These are phyloP conservation scores for Claviceps purpurea DNA, from an alignment of 2,329 filamentous ascomycete genomes.

Conservation along the genomic window DNA sequence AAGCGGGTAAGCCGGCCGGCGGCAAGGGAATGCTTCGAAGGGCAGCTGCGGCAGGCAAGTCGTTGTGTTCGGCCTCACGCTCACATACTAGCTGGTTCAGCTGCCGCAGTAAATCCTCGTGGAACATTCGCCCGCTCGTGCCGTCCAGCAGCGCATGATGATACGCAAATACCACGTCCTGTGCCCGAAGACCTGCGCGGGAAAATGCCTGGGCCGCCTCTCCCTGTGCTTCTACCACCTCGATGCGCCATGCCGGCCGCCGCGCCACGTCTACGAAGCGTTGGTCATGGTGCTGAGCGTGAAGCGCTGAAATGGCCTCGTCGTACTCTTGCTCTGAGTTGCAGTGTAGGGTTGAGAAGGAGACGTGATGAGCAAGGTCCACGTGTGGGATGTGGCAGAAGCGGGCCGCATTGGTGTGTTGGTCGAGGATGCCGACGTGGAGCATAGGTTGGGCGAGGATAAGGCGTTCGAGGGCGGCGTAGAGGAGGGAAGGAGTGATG, in stretches of 20 bases:
- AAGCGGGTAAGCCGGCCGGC: conserved; percentile 17
- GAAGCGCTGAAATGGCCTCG: conserved; percentile 15
- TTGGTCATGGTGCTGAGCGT: conserved; percentile 27
- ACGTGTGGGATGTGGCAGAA: conserved; percentile 31
- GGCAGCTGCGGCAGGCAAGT: too few relatives aligned
- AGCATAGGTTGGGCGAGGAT: conserved; percentile 32
- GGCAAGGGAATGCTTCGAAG: background rate
- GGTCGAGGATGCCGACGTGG: conserved; percentile 32
- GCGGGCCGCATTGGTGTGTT: conserved; percentile 28
- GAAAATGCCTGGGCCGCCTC: background rate
- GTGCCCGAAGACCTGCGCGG: conserved; percentile 11
- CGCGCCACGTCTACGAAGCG: conserved; percentile 26
- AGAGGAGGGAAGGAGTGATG: conserved; percentile 11
- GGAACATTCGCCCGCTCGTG: conserved; percentile 33
- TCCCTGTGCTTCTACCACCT: conserved; percentile 17
- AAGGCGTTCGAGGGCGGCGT: conserved; percentile 25
- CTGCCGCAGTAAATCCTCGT: conserved; percentile 30
- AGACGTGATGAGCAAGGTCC: conserved; percentile 29
- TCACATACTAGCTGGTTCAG: conserved; percentile 17
- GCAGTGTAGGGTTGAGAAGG: conserved; percentile 17
- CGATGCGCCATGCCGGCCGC: conserved; percentile 34
- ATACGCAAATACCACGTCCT: conserved; percentile 33
- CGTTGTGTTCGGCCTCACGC: too few relatives aligned
- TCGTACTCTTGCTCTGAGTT: conserved; percentile 16
- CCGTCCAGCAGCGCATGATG: conserved; percentile 44